Evolutionary conservation across 192 early-diverging fungal genomes (phyloP).

Genomic region (Linnemannia zychae): DNA sequence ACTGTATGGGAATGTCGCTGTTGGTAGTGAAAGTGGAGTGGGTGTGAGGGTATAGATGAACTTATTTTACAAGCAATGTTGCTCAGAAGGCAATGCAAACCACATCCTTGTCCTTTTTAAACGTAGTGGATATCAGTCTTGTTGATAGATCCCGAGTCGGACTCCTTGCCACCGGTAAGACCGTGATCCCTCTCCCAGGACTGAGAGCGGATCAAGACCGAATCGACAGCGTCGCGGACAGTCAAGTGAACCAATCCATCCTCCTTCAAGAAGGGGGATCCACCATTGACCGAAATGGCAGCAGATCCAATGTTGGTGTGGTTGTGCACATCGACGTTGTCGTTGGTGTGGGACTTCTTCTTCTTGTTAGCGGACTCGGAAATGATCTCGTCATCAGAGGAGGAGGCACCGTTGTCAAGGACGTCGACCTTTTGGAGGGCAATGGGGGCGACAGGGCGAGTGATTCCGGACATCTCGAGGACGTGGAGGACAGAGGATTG

Average conservation of each 20-base stretch:
- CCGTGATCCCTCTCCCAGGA: conserved; percentile 22
- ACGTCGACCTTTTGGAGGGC: conserved; percentile 47
- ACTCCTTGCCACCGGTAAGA: background rate
- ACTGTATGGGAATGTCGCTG: too few species aligned
- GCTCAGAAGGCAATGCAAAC: background rate
- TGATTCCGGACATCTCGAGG: conserved; percentile 49
- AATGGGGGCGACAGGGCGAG: conserved; percentile 37
- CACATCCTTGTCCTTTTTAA: background rate
- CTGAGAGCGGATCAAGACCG: conserved; percentile 40
- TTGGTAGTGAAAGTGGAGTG: background rate
- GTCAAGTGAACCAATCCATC: conserved; percentile 51
- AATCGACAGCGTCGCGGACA: conserved; percentile 50
- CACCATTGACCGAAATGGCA: conserved; percentile 22
- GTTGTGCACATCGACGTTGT: background rate
- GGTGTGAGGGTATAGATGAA: background rate
- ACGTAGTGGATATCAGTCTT: conserved; percentile 43
- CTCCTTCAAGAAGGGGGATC: conserved; percentile 52
- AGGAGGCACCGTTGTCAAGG: conserved; percentile 6
- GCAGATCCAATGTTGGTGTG: conserved; percentile 8
- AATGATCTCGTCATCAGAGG: background rate
- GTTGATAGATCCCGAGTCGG: background rate
- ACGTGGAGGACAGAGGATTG: conserved; percentile 39
- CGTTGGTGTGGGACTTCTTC: background rate
- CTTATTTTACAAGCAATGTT: background rate
- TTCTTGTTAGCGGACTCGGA: conserved; percentile 1